phyloP scores from a whole-genome alignment of 768 basidiomycete genomes.

The Leccinum incarnatum region DNA sequence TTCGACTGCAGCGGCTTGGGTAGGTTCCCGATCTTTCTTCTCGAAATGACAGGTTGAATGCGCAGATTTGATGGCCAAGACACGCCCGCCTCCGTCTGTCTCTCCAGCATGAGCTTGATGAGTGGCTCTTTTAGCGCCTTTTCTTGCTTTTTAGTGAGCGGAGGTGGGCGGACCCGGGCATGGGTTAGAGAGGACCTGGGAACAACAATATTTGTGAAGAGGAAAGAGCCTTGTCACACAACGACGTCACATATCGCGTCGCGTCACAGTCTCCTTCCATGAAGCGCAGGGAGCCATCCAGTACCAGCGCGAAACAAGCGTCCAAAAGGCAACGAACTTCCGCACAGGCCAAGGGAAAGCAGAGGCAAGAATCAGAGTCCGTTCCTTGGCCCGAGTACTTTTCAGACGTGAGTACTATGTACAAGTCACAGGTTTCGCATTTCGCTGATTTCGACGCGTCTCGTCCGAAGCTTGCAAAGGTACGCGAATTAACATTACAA shows the following conservation, averaged over 20 bases:
- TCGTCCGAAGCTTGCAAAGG: conserved; percentile 56
- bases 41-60: conserved; percentile 44
- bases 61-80: conserved; percentile 50
- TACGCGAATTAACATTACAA: conserved; percentile 19
- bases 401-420: conserved; percentile 36
- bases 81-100: conserved; percentile 36
- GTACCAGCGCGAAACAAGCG: background rate
- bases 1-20: conserved; percentile 36
- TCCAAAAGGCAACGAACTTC: conserved; percentile 20
- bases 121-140: conserved; percentile 33
- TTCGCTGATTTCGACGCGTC: conserved; percentile 1
- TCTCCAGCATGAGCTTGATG: conserved; percentile 41
- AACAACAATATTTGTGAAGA: conserved; percentile 23
- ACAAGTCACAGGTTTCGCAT: background rate
- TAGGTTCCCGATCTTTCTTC: conserved; percentile 38
- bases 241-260: conserved; percentile 22
- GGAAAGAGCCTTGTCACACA: background rate
- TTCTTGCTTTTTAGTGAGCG: conserved; percentile 32
- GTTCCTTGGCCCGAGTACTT: conserved; percentile 64
- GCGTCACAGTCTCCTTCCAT: conserved; percentile 6
- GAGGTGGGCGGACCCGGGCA: conserved; percentile 25
- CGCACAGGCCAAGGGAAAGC: conserved; percentile 16
- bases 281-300: conserved; percentile 14
- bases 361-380: conserved; percentile 7
- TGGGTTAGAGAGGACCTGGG: conserved; percentile 33